A percentile compares a stretch with the other conserved stretches of the same genome.
Evolutionary conservation across 768 basidiomycete species (phyloP).

Genomic region (Phallus indusiatus): DNA sequence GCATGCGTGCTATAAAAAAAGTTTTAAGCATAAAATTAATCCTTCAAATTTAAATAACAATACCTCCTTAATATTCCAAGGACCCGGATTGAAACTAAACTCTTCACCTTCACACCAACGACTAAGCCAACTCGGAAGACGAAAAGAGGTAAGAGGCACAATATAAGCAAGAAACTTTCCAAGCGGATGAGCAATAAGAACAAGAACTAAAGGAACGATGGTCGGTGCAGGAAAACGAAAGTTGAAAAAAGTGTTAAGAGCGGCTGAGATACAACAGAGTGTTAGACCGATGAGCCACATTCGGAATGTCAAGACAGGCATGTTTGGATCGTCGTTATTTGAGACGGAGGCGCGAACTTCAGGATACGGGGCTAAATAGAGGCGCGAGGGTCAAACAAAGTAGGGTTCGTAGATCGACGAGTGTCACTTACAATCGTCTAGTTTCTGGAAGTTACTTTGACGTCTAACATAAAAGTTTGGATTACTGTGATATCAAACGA

Average conservation of each 20-base stretch:
- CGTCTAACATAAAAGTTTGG: not conserved
- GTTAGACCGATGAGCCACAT: constrained; percentile 30
- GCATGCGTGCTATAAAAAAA: constrained; percentile 25
- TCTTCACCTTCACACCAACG: constrained; percentile 15
- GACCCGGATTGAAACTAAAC: constrained; percentile 35
- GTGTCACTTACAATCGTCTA: constrained; percentile 3
- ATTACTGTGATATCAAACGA: not conserved
- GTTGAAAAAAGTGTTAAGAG: constrained; percentile 33
- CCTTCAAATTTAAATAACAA: not conserved
- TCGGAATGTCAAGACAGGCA: constrained; percentile 38
- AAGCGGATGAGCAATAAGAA: constrained; percentile 31
- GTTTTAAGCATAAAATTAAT: not conserved
- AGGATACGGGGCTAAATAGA: constrained; percentile 25
- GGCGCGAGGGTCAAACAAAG: not conserved
- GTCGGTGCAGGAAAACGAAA: constrained; percentile 33
- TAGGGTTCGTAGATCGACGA: not conserved
- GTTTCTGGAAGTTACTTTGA: not conserved
- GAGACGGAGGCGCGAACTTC: constrained; percentile 37
- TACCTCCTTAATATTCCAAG: constrained; percentile 31
- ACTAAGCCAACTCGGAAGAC: constrained; percentile 21
- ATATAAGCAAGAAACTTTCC: constrained; percentile 31
- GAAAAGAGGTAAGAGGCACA: constrained; percentile 24
- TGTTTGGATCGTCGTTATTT: constrained; percentile 39
- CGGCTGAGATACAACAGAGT: constrained; percentile 26
- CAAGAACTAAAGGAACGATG: constrained; percentile 29